Base-by-base conservation (phyloP, 352 stramenopile species). In the Globisporangium spinosum region DNA sequence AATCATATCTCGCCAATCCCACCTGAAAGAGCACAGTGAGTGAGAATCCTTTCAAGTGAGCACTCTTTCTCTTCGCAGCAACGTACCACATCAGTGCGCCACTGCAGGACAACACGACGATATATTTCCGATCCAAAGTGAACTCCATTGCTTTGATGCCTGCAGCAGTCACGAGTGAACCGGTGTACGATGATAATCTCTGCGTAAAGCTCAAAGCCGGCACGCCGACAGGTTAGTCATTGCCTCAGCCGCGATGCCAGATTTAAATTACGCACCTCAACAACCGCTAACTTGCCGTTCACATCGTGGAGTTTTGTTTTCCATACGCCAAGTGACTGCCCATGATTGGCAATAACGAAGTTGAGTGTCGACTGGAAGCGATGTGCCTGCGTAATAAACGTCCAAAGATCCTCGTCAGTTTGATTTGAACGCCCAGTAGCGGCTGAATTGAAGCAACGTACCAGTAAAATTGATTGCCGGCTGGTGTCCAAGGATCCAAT, bases 1-100 rank as follows among this genome's bases (percentile, higher is more conserved):
- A 25, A 61, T 63, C 66, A 79, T 73, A 12, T 68, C 69, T 29
- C 68, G 60, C 75, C 73, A 83, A 27, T 78, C 70, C 77, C 77
- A 83, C 75, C 77, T 83, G 62, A 3, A 27, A 20, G 38, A 3
- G 40, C 32, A 71, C 56, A 25, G 56, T 64, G 12, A 51, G 38
- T 32, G 20, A 17, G 20, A 32, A 25, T 58, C 51, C 49, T 54
- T n/a, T 17, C 13, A 51, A 40, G 5, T 22, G 53, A n/a, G n/a
- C 22, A 53, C 22, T 12, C 1, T 56, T 43, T 43, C 29, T 20
- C 7, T 51, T 38, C 23, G 12, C 7, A 47, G 10, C 25, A 62
- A 54, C 62, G 22, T 70, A 81, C 75, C 75, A 81, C 29, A 68
- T 73, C 17, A 81, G 34, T 38, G 67, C 74, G 25, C 72, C 75